phyloP scores from a whole-genome alignment of 169 alveolate species.

The Eimeria acervulina region DNA sequence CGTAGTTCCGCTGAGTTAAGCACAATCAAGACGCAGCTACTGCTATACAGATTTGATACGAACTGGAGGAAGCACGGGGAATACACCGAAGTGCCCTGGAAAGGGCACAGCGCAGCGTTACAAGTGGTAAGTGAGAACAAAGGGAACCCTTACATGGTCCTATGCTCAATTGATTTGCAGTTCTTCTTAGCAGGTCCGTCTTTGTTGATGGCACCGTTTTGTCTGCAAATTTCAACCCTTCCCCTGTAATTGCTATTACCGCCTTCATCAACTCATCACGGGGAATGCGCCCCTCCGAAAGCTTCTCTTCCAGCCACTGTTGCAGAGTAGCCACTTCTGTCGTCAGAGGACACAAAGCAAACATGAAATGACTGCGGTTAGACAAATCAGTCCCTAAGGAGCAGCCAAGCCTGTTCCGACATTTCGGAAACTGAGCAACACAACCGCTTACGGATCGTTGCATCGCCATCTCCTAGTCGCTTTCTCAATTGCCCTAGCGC shows the following conservation, averaged over 20 bases:
- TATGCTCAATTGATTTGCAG: neutral
- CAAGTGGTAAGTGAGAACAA: neutral
- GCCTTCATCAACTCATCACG: slow-evolving; percentile 42
- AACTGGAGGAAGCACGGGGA: neutral
- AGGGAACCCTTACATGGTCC: neutral
- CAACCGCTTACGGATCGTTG: slow-evolving; percentile 7
- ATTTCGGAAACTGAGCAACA: neutral
- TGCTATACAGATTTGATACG: neutral
- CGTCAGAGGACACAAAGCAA: neutral
- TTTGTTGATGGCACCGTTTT: slow-evolving; percentile 27
- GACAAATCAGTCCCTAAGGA: neutral
- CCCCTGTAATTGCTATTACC: slow-evolving; percentile 29
- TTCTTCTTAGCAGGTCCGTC: slow-evolving; percentile 36
- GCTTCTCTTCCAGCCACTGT: neutral
- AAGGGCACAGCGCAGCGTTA: neutral
- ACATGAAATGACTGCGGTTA: neutral
- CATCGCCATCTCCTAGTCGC: neutral
- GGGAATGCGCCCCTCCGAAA: neutral
- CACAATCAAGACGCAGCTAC: neutral
- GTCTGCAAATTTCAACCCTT: neutral
- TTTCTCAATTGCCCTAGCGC: neutral
- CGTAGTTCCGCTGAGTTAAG: slow-evolving; percentile 43
- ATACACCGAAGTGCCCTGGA: neutral
- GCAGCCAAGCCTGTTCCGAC: neutral
- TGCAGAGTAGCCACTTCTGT: neutral